Evolutionary conservation across 495 filamentous ascomycete genomes (phyloP).

Genomic region (Tuber aestivum): DNA sequence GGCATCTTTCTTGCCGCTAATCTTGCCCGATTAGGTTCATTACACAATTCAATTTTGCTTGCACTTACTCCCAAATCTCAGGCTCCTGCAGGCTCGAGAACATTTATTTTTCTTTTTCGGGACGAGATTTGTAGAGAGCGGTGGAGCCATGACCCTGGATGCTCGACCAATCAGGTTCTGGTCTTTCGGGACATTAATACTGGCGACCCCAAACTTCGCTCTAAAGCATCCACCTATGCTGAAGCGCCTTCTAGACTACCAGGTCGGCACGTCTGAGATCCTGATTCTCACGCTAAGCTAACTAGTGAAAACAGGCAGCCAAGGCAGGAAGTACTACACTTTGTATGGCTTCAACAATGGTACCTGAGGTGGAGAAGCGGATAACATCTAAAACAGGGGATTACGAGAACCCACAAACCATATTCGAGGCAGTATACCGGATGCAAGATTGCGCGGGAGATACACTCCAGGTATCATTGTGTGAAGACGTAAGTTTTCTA

Average conservation of each 20-base stretch:
- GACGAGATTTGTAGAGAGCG: slow-evolving; percentile 17
- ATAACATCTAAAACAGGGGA: slow-evolving; percentile 9
- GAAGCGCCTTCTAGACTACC: slow-evolving; percentile 29
- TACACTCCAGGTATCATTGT: background rate
- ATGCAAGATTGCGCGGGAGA: slow-evolving; percentile 19
- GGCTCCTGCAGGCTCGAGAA: slow-evolving; percentile 23
- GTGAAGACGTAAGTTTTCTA: background rate
- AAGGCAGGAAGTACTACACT: slow-evolving; percentile 39
- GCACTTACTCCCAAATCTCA: slow-evolving; percentile 36
- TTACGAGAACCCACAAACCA: background rate
- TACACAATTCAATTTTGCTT: slow-evolving; percentile 30
- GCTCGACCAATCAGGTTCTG: slow-evolving; percentile 33
- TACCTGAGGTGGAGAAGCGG: slow-evolving; percentile 19
- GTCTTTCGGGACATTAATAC: slow-evolving; percentile 38
- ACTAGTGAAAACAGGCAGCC: slow-evolving; percentile 2
- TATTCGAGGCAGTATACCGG: background rate
- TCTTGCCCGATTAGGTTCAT: slow-evolving; percentile 24
- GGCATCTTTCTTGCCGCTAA: background rate
- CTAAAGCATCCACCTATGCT: slow-evolving; percentile 21
- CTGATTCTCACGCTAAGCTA: background rate
- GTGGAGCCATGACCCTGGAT: slow-evolving; percentile 5
- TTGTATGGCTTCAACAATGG: slow-evolving; percentile 23
- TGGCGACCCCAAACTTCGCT: slow-evolving; percentile 35
- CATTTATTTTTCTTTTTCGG: slow-evolving; percentile 38
- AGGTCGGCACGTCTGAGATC: slow-evolving; percentile 13